Evolutionary conservation across 495 filamentous ascomycete genomes (phyloP), one percentile per base, ranked within the genome.

Genomic region (Penicillium longicatenatum): DNA sequence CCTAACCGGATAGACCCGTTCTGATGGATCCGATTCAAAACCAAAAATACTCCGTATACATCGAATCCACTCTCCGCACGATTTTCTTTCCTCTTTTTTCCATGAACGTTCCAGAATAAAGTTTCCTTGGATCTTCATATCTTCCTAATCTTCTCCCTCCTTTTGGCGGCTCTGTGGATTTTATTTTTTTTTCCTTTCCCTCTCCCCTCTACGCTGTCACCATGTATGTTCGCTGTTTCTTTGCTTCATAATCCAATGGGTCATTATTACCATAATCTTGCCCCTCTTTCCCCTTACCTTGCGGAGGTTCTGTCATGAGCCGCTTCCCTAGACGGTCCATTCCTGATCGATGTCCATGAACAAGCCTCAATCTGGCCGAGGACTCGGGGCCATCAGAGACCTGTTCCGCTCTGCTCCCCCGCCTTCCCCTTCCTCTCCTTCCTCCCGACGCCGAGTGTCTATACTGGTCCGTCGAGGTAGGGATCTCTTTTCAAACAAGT

Each of bases 341-440:
- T 60, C 60, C 59, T 71, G 71, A 70, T 68, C 67, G 64, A 77
- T 78, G 72, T 74, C 72, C 68, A 63, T 66, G 59, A 71, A 75
- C 50, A 66, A 76, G 58, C 60, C 68, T 61, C 70, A 70, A 59
- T 48, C 69, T 65, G 65, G 69, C 60, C 62, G 68, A 67, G 72
- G 72, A 70, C 60, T 75, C 59, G 71, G 72, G 46, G 55, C 64
- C 51, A 62, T 76, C 52, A 62, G 68, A 59, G 67, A 72, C 57
- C 63, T 75, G 57, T 77, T 75, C 62, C 71, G 69, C 50, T 69
- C 71, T 65, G 54, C 62, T 57, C 60, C 60, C 61, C 59, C 69
- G 17, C 60, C 74, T 20, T 64, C 69, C 52, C 57, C 62, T 57
- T 41, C 68, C 29, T 64, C 68, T 49, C 66, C 66, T 44, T 68